A percentile compares a stretch with the other conserved stretches of the same genome.
Conservation (phyloP, 2,329 filamentous ascomycete species). For the Pseudogymnoascus sp. region DNA sequence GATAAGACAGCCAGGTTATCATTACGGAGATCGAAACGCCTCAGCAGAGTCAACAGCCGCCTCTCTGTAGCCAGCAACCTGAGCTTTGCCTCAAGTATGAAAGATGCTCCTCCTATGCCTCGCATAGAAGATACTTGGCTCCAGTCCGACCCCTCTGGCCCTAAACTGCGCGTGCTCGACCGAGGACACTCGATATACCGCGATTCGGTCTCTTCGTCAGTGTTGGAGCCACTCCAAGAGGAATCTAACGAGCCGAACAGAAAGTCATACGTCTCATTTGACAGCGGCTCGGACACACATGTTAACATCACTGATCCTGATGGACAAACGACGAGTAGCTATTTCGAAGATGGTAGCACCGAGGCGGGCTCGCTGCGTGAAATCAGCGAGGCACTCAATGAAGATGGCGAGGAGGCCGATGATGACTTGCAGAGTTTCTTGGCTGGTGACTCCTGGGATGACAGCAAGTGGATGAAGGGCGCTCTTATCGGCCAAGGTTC, state of each 20-base stretch:
- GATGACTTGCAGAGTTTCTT: conserved; percentile 86
- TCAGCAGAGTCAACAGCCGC: conserved; percentile 88
- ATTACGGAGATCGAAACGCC: conserved; percentile 77
- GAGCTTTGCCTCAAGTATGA: conserved; percentile 85
- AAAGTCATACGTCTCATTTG: conserved; percentile 86
- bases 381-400: conserved; percentile 73
- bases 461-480: conserved; percentile 99
- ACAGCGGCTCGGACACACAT: conserved; percentile 64
- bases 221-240: conserved; percentile 84
- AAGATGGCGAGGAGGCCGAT: conserved; percentile 87
- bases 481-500: conserved; percentile 94
- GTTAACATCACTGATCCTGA: conserved; percentile 72
- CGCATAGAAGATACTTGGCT: conserved; percentile 94
- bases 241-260: conserved; percentile 78
- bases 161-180: conserved; percentile 41
- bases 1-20: conserved; percentile 92
- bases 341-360: conserved; percentile 73
- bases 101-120: conserved; percentile 88
- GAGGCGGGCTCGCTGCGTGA: conserved; percentile 72
- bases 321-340: conserved; percentile 65
- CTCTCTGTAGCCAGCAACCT: conserved; percentile 89
- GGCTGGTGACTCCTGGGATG: conserved; percentile 87
- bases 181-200: conserved; percentile 57
- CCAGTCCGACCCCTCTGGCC: conserved; percentile 48
- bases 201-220: conserved; percentile 81